Conservation (phyloP, 768 basidiomycete genomes). For the Kwoniella sp. region DNA sequence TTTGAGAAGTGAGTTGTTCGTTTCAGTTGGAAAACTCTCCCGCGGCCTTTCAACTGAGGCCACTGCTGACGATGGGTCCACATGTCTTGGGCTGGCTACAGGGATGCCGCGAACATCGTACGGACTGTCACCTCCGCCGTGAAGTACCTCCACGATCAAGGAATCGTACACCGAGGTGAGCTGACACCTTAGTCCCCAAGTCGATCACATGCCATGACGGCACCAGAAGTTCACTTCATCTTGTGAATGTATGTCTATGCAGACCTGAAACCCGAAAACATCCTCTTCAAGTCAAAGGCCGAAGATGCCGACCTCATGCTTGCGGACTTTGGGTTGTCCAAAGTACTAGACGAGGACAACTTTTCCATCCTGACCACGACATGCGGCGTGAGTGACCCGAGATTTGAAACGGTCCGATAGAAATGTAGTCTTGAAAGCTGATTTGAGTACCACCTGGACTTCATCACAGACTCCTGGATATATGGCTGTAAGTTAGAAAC, state of each 20-base stretch:
- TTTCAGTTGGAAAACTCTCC: neutral
- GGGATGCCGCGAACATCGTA: slow-evolving; percentile 85
- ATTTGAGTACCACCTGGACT: neutral
- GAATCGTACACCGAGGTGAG: slow-evolving; percentile 87
- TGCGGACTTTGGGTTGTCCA: slow-evolving; percentile 82
- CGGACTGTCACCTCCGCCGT: slow-evolving; percentile 85
- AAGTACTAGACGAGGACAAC: slow-evolving; percentile 88
- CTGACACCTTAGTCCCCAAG: neutral
- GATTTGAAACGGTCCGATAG: too few relatives aligned
- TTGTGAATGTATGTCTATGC: neutral
- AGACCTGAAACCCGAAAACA: slow-evolving; percentile 98
- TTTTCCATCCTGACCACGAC: slow-evolving; percentile 87
- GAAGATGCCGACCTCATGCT: slow-evolving; percentile 96
- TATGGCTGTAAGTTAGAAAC: slow-evolving; percentile 42
- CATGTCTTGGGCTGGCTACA: too few relatives aligned
- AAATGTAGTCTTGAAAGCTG: too few relatives aligned
- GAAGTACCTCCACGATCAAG: slow-evolving; percentile 84
- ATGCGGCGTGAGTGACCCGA: slow-evolving; percentile 68
- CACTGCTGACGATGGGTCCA: too few relatives aligned
- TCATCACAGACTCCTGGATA: slow-evolving; percentile 48
- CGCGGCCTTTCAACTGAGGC: too few relatives aligned
- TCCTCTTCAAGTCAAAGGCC: slow-evolving; percentile 83
- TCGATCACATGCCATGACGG: neutral
- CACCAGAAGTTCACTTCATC: neutral
- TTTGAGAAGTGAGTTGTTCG: slow-evolving; percentile 74